These are phyloP conservation scores for Pseudogymnoascus verrucosus DNA, from an alignment of 2,329 filamentous ascomycete species.

Conservation along the genomic window DNA sequence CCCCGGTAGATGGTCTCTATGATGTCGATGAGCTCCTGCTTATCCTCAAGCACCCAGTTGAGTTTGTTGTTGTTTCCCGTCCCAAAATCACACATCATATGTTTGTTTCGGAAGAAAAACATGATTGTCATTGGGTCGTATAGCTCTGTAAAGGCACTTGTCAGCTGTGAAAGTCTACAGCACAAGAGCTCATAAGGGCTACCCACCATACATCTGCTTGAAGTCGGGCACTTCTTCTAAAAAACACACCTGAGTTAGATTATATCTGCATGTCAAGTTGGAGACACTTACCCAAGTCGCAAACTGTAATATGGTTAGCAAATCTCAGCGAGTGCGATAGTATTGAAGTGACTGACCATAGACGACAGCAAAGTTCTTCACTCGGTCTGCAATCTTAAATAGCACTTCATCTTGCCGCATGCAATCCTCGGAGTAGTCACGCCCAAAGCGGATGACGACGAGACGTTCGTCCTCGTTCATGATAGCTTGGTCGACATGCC, in stretches of 20 bases:
- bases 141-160: constrained; percentile 39
- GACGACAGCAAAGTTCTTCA: constrained; percentile 89
- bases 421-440: constrained; percentile 73
- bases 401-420: constrained; percentile 88
- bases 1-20: constrained; percentile 96
- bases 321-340: background rate
- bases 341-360: constrained; percentile 42
- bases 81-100: constrained; percentile 97
- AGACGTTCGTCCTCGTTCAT: constrained; percentile 81
- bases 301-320: constrained; percentile 39
- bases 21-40: constrained; percentile 97
- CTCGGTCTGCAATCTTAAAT: constrained; percentile 83
- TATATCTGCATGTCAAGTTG: background rate
- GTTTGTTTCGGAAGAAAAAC: constrained; percentile 97
- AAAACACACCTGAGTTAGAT: background rate
- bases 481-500: constrained; percentile 98
- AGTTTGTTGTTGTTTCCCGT: constrained; percentile 99
- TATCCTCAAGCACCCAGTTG: constrained; percentile 94
- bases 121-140: constrained; percentile 93
- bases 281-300: constrained; percentile 52
- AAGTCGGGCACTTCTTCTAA: constrained; percentile 78
- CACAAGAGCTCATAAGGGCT: constrained; percentile 18
- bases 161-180: constrained; percentile 9
- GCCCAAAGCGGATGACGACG: constrained; percentile 87
- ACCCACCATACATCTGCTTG: constrained; percentile 80